Conservation (phyloP, 2,329 filamentous ascomycete species). For the Aspergillus sergii region DNA sequence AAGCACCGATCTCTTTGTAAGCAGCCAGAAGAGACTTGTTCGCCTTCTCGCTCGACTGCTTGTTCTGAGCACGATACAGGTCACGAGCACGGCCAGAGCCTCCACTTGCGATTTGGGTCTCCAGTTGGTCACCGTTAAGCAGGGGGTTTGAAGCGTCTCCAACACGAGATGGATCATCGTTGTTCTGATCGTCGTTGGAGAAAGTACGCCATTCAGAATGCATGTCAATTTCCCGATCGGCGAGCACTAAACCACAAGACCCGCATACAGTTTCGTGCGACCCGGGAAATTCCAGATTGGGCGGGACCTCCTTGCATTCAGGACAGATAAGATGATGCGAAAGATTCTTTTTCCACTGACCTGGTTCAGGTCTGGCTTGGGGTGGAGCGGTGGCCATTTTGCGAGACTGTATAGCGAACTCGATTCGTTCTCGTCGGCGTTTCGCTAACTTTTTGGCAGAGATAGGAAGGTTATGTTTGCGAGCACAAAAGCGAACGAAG, state of each 20-base stretch:
- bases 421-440: slow-evolving; percentile 42
- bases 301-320: slow-evolving; percentile 90
- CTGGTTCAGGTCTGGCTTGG: slow-evolving; percentile 41
- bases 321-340: slow-evolving; percentile 83
- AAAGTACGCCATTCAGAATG: slow-evolving; percentile 99
- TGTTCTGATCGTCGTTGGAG: slow-evolving; percentile 95
- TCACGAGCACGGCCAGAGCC: slow-evolving; percentile 73
- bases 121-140: slow-evolving; percentile 84
- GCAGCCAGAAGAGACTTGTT: slow-evolving; percentile 81
- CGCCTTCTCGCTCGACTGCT: slow-evolving; percentile 76
- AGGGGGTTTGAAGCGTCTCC: slow-evolving; percentile 91
- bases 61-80: slow-evolving; percentile 81
- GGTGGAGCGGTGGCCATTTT: slow-evolving; percentile 45
- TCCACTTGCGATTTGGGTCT: slow-evolving; percentile 83
- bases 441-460: slow-evolving; percentile 49
- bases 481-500: slow-evolving; percentile 62
- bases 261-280: slow-evolving; percentile 91
- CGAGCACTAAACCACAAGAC: slow-evolving; percentile 87
- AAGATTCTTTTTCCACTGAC: slow-evolving; percentile 76
- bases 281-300: slow-evolving; percentile 90
- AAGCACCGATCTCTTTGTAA: slow-evolving; percentile 82
- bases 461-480: slow-evolving; percentile 49
- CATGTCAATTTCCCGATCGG: slow-evolving; percentile 89
- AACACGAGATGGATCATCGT: slow-evolving; percentile 96
- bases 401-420: slow-evolving; percentile 25